These are phyloP conservation scores for Trichoderma lentiforme DNA, from an alignment of 2,329 filamentous ascomycete species.

Conservation along the genomic window DNA sequence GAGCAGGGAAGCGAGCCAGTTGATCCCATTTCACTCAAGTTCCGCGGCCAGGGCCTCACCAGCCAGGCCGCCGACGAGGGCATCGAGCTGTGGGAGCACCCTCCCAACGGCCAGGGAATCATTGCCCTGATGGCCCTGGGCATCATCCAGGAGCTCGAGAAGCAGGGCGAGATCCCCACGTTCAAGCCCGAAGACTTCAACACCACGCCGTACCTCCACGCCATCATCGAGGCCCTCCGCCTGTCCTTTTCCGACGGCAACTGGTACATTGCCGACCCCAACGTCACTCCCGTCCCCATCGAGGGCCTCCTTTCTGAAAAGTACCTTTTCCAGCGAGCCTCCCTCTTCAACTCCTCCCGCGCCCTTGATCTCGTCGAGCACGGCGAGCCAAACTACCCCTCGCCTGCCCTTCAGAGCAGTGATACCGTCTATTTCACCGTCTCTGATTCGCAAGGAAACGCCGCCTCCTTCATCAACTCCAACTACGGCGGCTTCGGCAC, in stretches of 20 bases:
- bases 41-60: conserved; percentile 58
- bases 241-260: conserved; percentile 85
- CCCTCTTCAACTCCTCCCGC: conserved; percentile 55
- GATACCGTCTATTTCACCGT: conserved; percentile 95
- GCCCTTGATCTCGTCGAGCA: conserved; percentile 61
- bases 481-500: conserved; percentile 91
- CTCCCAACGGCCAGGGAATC: conserved; percentile 93
- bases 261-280: conserved; percentile 89
- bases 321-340: conserved; percentile 70
- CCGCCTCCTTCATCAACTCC: conserved; percentile 94
- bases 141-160: conserved; percentile 83
- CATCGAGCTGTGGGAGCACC: conserved; percentile 92
- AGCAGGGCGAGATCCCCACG: conserved; percentile 66
- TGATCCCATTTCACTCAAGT: conserved; percentile 78
- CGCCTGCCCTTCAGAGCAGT: conserved; percentile 74
- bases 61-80: conserved; percentile 39
- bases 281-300: conserved; percentile 65
- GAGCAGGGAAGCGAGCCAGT: conserved; percentile 68
- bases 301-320: conserved; percentile 64
- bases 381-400: conserved; percentile 55
- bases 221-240: conserved; percentile 80
- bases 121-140: conserved; percentile 92
- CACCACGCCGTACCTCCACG: conserved; percentile 75
- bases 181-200: conserved; percentile 77
- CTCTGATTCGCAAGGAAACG: conserved; percentile 79